Evolutionary conservation across 305 asterid species (phyloP).

Genomic region (Solanum chacoense): DNA sequence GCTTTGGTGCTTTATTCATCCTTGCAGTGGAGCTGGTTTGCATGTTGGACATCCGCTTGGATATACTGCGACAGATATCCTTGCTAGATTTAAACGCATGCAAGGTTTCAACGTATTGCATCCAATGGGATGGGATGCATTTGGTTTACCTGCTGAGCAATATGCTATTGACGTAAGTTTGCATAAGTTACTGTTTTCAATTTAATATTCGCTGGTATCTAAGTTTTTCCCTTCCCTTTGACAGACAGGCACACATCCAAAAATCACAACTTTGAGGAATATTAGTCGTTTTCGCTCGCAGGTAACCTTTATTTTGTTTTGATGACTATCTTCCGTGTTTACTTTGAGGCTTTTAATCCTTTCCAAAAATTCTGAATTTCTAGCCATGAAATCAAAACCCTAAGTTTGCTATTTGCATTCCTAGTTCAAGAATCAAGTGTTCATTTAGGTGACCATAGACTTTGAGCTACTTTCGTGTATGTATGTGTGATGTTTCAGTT

Average conservation of each 20-base stretch:
- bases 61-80: conserved; percentile 93
- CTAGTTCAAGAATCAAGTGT: neutral
- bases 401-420: neutral
- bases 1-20: neutral
- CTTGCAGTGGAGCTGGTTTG: conserved; percentile 91
- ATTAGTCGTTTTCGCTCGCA: conserved; percentile 72
- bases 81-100: conserved; percentile 91
- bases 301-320: conserved; percentile 27
- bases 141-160: conserved; percentile 98
- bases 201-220: neutral
- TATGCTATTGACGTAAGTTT: conserved; percentile 77
- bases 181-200: neutral
- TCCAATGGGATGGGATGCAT: conserved; percentile 99
- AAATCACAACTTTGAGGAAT: conserved; percentile 66
- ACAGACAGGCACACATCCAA: conserved; percentile 96
- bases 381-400: neutral
- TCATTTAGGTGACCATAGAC: neutral
- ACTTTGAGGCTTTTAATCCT: neutral
- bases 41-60: conserved; percentile 99
- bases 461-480: neutral
- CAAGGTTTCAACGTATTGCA: conserved; percentile 95
- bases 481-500: neutral
- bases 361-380: neutral
- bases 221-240: conserved; percentile 8
- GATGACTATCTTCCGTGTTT: neutral